These are phyloP conservation scores for Paraconiothyrium brasiliense DNA, from an alignment of 2,329 filamentous ascomycete species.

Conservation along the genomic window DNA sequence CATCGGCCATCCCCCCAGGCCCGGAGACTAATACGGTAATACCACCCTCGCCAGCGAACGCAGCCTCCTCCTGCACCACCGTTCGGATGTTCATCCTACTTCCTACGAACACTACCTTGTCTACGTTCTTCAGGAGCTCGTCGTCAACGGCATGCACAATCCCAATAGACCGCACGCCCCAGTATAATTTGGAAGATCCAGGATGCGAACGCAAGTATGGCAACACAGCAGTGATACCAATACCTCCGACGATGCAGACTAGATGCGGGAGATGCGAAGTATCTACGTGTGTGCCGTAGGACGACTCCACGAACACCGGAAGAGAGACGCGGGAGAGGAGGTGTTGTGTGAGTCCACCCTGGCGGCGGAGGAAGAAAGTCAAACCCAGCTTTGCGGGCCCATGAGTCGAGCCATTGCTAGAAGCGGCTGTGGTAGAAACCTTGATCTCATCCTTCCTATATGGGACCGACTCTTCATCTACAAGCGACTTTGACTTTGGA, in stretches of 20 bases:
- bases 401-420: slow-evolving; percentile 8
- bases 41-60: slow-evolving; percentile 4
- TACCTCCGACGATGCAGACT: slow-evolving; percentile 16
- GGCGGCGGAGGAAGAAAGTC: slow-evolving; percentile 20
- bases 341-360: slow-evolving; percentile 17
- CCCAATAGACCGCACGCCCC: slow-evolving; percentile 17
- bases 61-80: slow-evolving; percentile 18
- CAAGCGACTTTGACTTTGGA: background rate
- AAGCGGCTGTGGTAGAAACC: background rate
- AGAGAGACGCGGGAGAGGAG: slow-evolving; percentile 6
- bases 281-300: slow-evolving; percentile 12
- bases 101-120: slow-evolving; percentile 18
- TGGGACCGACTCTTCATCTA: slow-evolving; percentile 8
- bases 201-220: slow-evolving; percentile 19
- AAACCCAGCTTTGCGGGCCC: slow-evolving; percentile 6
- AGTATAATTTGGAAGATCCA: slow-evolving; percentile 19
- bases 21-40: slow-evolving; percentile 20
- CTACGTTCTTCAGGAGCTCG: slow-evolving; percentile 11
- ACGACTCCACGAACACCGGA: slow-evolving; percentile 18
- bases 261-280: slow-evolving; percentile 13
- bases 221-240: slow-evolving; percentile 24
- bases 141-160: slow-evolving; percentile 16
- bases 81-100: slow-evolving; percentile 14
- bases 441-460: background rate
- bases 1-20: slow-evolving; percentile 19